These are phyloP conservation scores for Centaurea solstitialis DNA, from an alignment of 129 eudicot species.

Conservation along the genomic window DNA sequence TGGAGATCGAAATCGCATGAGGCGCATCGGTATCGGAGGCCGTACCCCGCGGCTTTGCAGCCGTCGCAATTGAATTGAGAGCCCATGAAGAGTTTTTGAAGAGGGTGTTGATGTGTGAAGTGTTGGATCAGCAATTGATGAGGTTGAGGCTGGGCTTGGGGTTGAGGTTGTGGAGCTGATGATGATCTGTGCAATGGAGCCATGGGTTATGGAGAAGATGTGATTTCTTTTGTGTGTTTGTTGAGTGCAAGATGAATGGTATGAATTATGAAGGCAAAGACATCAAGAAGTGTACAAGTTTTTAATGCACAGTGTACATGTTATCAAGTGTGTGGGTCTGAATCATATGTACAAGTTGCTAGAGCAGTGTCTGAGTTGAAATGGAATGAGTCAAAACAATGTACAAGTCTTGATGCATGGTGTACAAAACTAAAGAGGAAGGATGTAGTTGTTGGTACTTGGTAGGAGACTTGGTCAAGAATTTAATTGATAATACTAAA, in stretches of 20 bases:
- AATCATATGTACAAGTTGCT: neutral
- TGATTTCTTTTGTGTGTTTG: neutral
- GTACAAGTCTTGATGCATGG: neutral
- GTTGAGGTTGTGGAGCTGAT: neutral
- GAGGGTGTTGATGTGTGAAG: conserved; percentile 20
- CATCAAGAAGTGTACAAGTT: neutral
- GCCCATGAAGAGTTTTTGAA: conserved; percentile 24
- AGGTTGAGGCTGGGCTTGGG: neutral
- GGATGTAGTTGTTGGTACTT: neutral
- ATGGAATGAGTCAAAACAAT: neutral
- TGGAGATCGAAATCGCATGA: conserved; percentile 33
- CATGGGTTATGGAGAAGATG: neutral
- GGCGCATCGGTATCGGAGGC: conserved; percentile 24
- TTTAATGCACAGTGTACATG: neutral
- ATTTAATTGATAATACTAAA: neutral
- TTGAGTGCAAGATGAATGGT: neutral
- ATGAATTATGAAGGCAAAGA: neutral
- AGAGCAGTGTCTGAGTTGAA: neutral
- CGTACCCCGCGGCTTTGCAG: conserved; percentile 27
- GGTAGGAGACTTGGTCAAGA: conserved; percentile 17
- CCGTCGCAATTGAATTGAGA: conserved; percentile 30
- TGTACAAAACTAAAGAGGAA: neutral
- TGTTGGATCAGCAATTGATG: conserved; percentile 29
- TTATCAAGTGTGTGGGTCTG: neutral
- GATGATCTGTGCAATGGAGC: conserved; percentile 32